Evolutionary conservation across 257 asterid species (phyloP), one percentile per base, ranked within the genome.

Genomic region (Fraxinus americana): DNA sequence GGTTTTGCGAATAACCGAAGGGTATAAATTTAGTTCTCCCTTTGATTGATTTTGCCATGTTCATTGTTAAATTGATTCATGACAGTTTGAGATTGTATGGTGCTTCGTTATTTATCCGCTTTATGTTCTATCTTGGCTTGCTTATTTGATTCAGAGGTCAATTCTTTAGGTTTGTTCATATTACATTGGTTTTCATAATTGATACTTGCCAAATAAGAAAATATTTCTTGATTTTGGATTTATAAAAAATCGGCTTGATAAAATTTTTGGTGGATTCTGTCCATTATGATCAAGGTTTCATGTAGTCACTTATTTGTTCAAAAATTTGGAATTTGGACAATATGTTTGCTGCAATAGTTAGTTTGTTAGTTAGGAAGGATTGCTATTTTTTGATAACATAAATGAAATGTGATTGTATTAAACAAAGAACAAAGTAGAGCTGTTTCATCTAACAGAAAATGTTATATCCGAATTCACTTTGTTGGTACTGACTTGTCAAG

Each of bases 1-100:
- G 91, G 75, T 75, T 82, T 85, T 70, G 89, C 87, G 5, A 87
- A 82, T 78, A 88, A 88, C 73, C 87, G 89, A 75, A 91, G 92
- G 96, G 98, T 94, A 93, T 74, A 84, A 50, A 79, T 59, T 72
- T 78, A 52, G 29, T 82, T 76, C 71, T 67, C 70, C 19, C 7
- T 66, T 50, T 70, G 75, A 29, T 43, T 50, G 30, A 78, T 32
- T 76, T 70, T 27, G 3, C 50, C 21, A 27, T 52, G 50, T 79
- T 52, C 59, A 1, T 83, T 78, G 16, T 68, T 67, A 14, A 30
- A 39, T 75, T 73, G 68, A 11, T 81, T 38, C 6, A 71, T 66
- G 48, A n/a, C 5, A 52, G 35, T 61, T 36, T 70, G 52, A 59
- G 19, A 65, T 36, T 38, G 10, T 70, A 10, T 57, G 67, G 69